These are phyloP conservation scores for Tuber microsphaerosporum DNA, from an alignment of 495 filamentous ascomycete species.

Conservation along the genomic window DNA sequence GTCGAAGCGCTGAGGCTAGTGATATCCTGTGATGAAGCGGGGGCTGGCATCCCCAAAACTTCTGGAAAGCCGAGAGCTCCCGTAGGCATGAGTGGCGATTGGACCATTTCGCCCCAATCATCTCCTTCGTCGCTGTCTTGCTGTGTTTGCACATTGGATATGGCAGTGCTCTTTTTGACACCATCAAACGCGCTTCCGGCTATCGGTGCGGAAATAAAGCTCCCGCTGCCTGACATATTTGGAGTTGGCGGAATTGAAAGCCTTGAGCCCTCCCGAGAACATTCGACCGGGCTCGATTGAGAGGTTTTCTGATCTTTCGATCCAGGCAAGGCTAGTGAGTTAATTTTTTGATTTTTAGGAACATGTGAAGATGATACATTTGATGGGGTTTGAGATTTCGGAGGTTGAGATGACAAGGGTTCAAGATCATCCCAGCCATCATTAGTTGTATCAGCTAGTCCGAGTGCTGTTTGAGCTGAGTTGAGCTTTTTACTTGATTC, in stretches of 20 bases:
- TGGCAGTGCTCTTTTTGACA: background rate
- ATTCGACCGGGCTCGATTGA: conserved; percentile 23
- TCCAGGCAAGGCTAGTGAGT: conserved; percentile 1
- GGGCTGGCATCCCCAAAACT: background rate
- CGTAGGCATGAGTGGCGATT: conserved; percentile 36
- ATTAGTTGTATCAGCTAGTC: background rate
- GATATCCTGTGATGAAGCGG: conserved; percentile 14
- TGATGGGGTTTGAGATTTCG: conserved; percentile 6
- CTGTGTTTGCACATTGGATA: conserved; percentile 7
- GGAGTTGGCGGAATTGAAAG: background rate
- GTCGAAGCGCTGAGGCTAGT: conserved; percentile 17
- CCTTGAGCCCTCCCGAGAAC: background rate
- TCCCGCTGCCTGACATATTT: background rate
- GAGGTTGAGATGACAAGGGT: conserved; percentile 7
- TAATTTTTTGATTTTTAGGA: conserved; percentile 1
- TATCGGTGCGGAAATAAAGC: conserved; percentile 17
- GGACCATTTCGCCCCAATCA: conserved; percentile 46
- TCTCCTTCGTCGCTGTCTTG: conserved; percentile 40
- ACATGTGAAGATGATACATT: background rate
- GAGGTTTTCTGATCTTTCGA: background rate
- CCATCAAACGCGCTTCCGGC: background rate
- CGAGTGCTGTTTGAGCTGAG: background rate
- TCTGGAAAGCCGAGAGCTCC: conserved; percentile 16
- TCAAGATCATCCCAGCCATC: conserved; percentile 16
- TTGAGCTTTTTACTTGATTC: background rate